These are phyloP conservation scores for Penicillium herquei DNA, from an alignment of 495 filamentous ascomycete species.

Conservation along the genomic window DNA sequence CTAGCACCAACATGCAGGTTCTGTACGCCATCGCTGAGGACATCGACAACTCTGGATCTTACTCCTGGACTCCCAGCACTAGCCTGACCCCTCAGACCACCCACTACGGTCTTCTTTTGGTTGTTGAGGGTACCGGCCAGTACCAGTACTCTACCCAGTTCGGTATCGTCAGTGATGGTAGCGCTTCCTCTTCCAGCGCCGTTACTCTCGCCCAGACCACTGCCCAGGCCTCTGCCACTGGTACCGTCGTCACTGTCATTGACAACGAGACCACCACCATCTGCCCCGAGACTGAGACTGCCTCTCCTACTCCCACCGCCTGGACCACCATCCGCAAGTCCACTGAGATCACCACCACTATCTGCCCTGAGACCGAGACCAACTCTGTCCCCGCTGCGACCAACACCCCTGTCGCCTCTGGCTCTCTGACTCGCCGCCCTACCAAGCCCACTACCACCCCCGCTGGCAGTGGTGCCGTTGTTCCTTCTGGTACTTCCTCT, in stretches of 20 bases:
- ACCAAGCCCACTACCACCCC: conserved; percentile 9
- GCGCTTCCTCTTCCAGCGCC: conserved; percentile 44
- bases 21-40: conserved; percentile 54
- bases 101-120: conserved; percentile 66
- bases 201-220: conserved; percentile 18
- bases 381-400: conserved; percentile 6
- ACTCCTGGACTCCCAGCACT: conserved; percentile 53
- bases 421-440: conserved; percentile 20
- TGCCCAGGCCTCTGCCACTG: conserved; percentile 11
- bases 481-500: conserved; percentile 24
- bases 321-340: background rate
- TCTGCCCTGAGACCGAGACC: conserved; percentile 21
- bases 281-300: conserved; percentile 21
- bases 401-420: conserved; percentile 20
- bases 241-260: conserved; percentile 23
- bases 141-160: conserved; percentile 73
- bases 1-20: conserved; percentile 53
- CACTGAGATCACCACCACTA: conserved; percentile 23
- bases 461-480: conserved; percentile 1
- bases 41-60: conserved; percentile 58
- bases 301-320: conserved; percentile 5
- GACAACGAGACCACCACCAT: conserved; percentile 20
- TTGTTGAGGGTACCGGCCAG: conserved; percentile 57
- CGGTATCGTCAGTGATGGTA: conserved; percentile 55
- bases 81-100: conserved; percentile 47